phyloP scores from a whole-genome alignment of 1,139 yeast species.

The Nakaseomyces uthaithaninus region DNA sequence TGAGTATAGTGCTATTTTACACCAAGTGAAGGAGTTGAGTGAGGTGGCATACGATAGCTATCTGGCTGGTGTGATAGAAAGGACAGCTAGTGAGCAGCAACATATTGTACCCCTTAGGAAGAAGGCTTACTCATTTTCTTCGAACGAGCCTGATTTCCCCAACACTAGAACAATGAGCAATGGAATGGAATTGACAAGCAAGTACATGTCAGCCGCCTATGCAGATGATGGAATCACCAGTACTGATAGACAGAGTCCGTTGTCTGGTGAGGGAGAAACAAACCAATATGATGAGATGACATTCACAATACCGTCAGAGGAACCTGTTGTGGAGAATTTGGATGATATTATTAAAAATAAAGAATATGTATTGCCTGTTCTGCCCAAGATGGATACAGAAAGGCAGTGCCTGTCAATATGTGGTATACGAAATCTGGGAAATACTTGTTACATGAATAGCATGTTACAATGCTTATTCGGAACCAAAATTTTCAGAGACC shows the following conservation, averaged over 20 bases:
- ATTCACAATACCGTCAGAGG: not conserved
- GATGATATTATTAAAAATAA: not conserved
- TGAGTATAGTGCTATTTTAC: not conserved
- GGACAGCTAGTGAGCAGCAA: not conserved
- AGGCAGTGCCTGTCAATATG: slow-evolving; percentile 38
- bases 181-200: not conserved
- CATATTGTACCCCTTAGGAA: not conserved
- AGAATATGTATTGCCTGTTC: not conserved
- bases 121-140: slow-evolving; percentile 1
- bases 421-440: slow-evolving; percentile 57
- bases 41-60: not conserved
- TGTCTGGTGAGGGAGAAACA: too few species aligned
- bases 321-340: too few species aligned
- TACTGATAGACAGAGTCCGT: not conserved
- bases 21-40: not conserved
- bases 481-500: slow-evolving; percentile 36
- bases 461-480: slow-evolving; percentile 57
- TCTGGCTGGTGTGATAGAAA: not conserved
- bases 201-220: not conserved
- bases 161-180: not conserved
- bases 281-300: not conserved
- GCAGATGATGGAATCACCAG: not conserved
- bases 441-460: slow-evolving; percentile 62
- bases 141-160: not conserved
- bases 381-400: not conserved